Evolutionary conservation across 352 stramenopile species (phyloP).

Genomic region (Phytophthora pini): DNA sequence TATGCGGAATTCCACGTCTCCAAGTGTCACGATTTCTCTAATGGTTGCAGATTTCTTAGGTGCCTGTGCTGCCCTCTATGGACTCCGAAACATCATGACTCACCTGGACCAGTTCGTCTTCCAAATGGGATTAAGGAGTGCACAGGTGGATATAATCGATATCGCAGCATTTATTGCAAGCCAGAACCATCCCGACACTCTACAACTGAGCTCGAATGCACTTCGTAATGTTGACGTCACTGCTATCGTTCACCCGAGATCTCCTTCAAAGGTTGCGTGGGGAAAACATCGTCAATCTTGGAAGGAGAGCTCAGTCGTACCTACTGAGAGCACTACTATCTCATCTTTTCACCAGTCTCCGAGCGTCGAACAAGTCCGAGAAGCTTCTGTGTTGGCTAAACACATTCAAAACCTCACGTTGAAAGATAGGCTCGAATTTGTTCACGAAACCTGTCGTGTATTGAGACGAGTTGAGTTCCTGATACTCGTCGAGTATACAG

Average conservation of each 20-base stretch:
- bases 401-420: constrained; percentile 12
- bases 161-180: constrained; percentile 18
- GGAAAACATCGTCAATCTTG: background rate
- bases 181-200: constrained; percentile 12
- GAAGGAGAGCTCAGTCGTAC: constrained; percentile 12
- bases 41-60: constrained; percentile 34
- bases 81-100: constrained; percentile 12
- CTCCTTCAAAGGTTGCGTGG: constrained; percentile 14
- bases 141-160: constrained; percentile 16
- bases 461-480: constrained; percentile 44
- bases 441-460: constrained; percentile 37
- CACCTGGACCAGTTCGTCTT: constrained; percentile 13
- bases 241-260: background rate
- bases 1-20: constrained; percentile 36
- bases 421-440: constrained; percentile 24
- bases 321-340: background rate
- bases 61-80: constrained; percentile 12
- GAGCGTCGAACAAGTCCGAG: too few species aligned
- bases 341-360: too few species aligned
- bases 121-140: constrained; percentile 12
- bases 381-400: background rate
- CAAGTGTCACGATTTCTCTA: constrained; percentile 27
- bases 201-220: too few species aligned
- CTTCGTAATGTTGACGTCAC: background rate
- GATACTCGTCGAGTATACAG: constrained; percentile 42